phyloP scores from a whole-genome alignment of 257 asterid species.

The Primulina eburnea region DNA sequence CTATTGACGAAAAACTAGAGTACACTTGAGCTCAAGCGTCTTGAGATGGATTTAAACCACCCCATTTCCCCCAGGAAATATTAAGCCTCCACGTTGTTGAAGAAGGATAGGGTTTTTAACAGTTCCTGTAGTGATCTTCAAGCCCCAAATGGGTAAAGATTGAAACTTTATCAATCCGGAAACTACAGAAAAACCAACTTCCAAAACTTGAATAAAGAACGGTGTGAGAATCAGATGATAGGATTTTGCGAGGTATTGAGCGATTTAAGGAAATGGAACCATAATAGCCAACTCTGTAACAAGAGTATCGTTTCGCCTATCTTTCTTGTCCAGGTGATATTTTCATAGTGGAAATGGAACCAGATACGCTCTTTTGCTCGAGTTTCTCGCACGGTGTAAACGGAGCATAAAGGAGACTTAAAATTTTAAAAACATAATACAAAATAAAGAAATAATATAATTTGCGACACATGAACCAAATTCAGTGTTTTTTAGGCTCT shows the following conservation, averaged over 20 bases:
- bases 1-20: no score
- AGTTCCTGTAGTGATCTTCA: constrained; percentile 33
- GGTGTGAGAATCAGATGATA: not conserved
- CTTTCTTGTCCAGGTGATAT: not conserved
- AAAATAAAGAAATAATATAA: no score
- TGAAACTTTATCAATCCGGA: not conserved
- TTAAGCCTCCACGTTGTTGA: constrained; percentile 20
- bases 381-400: not conserved
- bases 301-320: not conserved
- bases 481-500: no score
- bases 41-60: not conserved
- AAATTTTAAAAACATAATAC: no score
- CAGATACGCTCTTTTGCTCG: not conserved
- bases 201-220: not conserved
- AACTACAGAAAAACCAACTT: not conserved
- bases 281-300: not conserved
- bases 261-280: not conserved
- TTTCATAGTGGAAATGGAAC: not conserved
- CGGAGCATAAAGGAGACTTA: no score
- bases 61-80: constrained; percentile 27
- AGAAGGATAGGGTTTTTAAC: constrained; percentile 22
- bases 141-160: constrained; percentile 35
- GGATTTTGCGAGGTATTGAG: not conserved
- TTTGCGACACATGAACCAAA: no score
- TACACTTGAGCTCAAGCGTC: not conserved